A percentile compares a stretch with the other conserved stretches of the same genome.
Conservation (phyloP, 106 monocot species). For the Phalaenopsis aphrodite region DNA sequence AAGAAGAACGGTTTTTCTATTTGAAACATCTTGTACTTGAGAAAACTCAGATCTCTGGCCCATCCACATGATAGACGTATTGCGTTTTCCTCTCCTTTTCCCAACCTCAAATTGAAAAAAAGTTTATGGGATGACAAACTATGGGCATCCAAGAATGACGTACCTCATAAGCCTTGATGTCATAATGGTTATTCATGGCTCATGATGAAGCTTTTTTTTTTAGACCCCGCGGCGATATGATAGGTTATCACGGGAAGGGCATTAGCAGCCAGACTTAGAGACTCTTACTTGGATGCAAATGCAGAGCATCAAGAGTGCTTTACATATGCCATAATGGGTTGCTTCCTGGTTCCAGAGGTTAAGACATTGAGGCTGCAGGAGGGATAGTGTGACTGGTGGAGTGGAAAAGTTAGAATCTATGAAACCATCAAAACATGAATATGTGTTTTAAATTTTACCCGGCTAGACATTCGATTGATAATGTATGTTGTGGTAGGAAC, state of each 20-base stretch:
- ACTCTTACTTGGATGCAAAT: constrained; percentile 4
- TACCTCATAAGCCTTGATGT: neutral
- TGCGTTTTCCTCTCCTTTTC: neutral
- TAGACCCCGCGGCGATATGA: neutral
- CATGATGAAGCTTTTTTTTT: neutral
- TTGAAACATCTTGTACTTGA: neutral
- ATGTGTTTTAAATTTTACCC: no score
- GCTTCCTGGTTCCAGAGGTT: neutral
- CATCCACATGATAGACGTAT: constrained; percentile 2
- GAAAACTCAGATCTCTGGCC: neutral
- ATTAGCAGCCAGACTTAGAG: neutral
- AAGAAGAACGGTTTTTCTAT: neutral
- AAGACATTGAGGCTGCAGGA: neutral
- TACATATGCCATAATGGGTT: constrained; percentile 4
- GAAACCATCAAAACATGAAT: no score
- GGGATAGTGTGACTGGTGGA: no score
- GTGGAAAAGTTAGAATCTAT: no score
- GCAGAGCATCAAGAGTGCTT: constrained; percentile 5
- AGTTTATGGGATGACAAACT: neutral
- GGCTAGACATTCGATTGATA: no score
- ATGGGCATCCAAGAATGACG: neutral
- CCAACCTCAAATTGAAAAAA: neutral
- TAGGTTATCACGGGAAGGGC: neutral
- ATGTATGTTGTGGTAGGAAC: no score
- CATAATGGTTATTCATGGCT: constrained; percentile 3